These are phyloP conservation scores for Tremellales sp. DNA, from an alignment of 1,284 basidiomycete species.

Conservation along the genomic window DNA sequence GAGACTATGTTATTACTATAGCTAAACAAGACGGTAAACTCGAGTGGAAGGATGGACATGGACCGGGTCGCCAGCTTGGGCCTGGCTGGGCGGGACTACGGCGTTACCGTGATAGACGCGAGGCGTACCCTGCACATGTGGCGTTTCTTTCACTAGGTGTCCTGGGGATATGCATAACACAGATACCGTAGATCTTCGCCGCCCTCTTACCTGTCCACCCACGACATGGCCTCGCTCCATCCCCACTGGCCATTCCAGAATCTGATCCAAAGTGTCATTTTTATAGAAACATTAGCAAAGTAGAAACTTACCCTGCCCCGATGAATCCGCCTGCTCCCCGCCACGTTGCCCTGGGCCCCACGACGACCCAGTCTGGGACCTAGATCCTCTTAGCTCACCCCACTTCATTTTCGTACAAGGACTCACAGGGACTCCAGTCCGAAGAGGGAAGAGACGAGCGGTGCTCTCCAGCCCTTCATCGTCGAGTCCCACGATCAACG, in stretches of 20 bases:
- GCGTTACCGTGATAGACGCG: no score
- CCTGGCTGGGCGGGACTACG: no score
- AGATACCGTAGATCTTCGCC: no score
- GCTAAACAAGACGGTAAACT: no score
- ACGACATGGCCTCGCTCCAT: slow-evolving; percentile 40
- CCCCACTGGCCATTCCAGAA: slow-evolving; percentile 38
- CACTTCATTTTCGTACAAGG: slow-evolving; percentile 35
- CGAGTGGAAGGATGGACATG: no score
- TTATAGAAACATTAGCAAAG: background rate
- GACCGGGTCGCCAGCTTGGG: no score
- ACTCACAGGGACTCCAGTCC: slow-evolving; percentile 60
- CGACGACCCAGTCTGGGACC: slow-evolving; percentile 68
- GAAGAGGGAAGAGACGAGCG: slow-evolving; percentile 67
- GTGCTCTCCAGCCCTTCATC: slow-evolving; percentile 60
- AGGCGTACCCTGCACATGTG: no score
- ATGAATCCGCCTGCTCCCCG: slow-evolving; percentile 66
- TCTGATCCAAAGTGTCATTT: no score
- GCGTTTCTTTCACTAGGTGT: no score
- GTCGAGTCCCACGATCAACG: slow-evolving; percentile 62
- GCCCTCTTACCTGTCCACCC: slow-evolving; percentile 35
- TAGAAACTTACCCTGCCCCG: slow-evolving; percentile 51
- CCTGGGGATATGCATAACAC: no score
- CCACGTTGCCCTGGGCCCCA: slow-evolving; percentile 54
- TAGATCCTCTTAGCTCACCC: slow-evolving; percentile 1
- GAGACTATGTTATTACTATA: no score